These are phyloP conservation scores for Triangularia verruculosa DNA, from an alignment of 2,329 filamentous ascomycete species.

Conservation along the genomic window DNA sequence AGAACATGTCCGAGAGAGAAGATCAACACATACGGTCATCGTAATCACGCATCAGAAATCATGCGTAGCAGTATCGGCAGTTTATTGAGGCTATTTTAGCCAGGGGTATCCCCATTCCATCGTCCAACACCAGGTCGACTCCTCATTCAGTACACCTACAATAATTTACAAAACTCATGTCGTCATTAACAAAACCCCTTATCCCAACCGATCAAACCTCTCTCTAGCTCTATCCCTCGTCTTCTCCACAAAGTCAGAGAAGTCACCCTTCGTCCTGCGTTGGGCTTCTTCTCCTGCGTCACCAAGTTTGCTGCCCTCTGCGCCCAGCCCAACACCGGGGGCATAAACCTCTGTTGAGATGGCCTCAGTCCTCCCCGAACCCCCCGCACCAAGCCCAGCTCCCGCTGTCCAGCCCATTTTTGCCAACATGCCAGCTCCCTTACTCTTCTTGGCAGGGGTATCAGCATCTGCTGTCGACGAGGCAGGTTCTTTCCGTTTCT, in stretches of 20 bases:
- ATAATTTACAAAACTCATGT: not conserved
- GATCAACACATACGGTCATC: not conserved
- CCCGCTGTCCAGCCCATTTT: slow-evolving; percentile 72
- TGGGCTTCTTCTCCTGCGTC: slow-evolving; percentile 64
- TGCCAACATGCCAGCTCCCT: slow-evolving; percentile 64
- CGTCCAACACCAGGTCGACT: not conserved
- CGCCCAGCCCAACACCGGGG: slow-evolving; percentile 67
- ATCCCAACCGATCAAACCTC: slow-evolving; percentile 57
- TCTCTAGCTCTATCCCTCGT: slow-evolving; percentile 66
- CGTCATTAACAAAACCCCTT: not conserved
- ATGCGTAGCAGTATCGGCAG: not conserved
- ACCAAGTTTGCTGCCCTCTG: slow-evolving; percentile 65
- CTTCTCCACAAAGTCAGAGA: slow-evolving; percentile 60
- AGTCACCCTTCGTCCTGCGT: slow-evolving; percentile 57
- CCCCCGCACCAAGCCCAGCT: slow-evolving; percentile 61
- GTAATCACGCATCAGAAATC: not conserved
- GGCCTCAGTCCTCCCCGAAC: slow-evolving; percentile 60
- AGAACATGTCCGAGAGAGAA: no score
- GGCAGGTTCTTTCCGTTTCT: slow-evolving; percentile 38
- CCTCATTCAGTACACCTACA: not conserved
- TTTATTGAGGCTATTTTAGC: not conserved
- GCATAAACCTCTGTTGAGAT: slow-evolving; percentile 64
- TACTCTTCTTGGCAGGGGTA: slow-evolving; percentile 46
- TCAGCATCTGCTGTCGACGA: slow-evolving; percentile 29
- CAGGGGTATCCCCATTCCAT: not conserved